Conservation (phyloP, 345 rosid species). For the Rhodamnia rubescens region DNA sequence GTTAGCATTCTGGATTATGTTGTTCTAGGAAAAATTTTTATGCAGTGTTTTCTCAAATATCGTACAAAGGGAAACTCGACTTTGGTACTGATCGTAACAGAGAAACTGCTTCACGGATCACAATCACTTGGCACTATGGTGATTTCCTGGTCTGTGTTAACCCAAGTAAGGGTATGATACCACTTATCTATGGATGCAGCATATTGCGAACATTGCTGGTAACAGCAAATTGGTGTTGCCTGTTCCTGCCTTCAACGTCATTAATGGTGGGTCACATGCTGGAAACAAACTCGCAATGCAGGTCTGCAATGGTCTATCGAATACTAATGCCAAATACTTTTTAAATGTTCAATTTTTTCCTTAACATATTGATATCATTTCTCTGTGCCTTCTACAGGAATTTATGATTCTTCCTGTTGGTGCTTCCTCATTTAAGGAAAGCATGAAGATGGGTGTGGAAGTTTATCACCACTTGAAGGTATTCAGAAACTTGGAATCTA, state of each 20-base stretch:
- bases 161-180: not conserved
- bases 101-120: not conserved
- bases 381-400: conserved; percentile 22
- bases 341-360: not conserved
- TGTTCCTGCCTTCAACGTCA: conserved; percentile 63
- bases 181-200: conserved; percentile 21
- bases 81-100: not conserved
- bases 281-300: conserved; percentile 68
- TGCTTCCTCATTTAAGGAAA: conserved; percentile 61
- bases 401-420: conserved; percentile 64
- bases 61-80: not conserved
- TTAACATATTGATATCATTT: not conserved
- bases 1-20: not conserved
- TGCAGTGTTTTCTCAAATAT: not conserved
- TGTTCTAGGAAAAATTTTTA: not conserved
- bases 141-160: not conserved
- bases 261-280: conserved; percentile 66
- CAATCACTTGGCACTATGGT: not conserved
- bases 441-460: conserved; percentile 77
- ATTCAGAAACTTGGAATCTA: not conserved
- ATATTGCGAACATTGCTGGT: conserved; percentile 64
- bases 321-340: not conserved
- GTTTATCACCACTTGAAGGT: conserved; percentile 37
- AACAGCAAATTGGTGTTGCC: conserved; percentile 56
- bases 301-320: conserved; percentile 6